Evolutionary conservation across 164 flowering plant genomes (phyloP), one percentile per base, ranked within the genome.

Genomic region (Houttuynia cordata): DNA sequence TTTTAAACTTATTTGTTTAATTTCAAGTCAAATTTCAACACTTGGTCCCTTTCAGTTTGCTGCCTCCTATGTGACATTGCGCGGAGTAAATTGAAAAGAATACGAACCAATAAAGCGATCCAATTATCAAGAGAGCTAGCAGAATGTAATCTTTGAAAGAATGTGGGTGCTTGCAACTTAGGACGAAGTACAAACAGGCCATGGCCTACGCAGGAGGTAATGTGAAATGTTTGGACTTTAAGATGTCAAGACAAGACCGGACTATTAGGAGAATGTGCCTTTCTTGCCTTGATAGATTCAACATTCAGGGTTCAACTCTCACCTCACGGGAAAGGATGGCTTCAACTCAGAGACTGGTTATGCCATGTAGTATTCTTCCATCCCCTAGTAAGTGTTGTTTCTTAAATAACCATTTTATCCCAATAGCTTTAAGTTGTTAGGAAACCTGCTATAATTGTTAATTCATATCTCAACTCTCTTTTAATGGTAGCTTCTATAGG

Each of bases 171-270:
- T 61, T 62, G 71, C 83, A 79, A 15, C 74, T 61, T 13, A 64
- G 53, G 0, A 74, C 18, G 15, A 64, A 12, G 24, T 70, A 67
- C 1, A 73, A 8, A 52, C 83, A 79, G 23, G 74, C 79, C 80
- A 79, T 79, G 62, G 6, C 40, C 40, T 24, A 53, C 15, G 23
- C 4, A 19, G 24, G 24, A 53, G 13, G 17, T 10, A 42, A 42
- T 30, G 2, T 30, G 37, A 30, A 30, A 2, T 2, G 37, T 30
- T 6, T 6, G 6, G 37, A 30, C n/a, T 30, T 30, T 30, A 30
- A 30, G 4, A 30, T 30, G 37, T 6, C 37, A 30, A 30, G 37
- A 30, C 37, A 30, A 30, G 37, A 30, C 37, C 37, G 37, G 2
- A 30, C 2, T 30, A 30, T 6, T 2, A 30, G 53, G 19, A n/a